A percentile compares a stretch with the other conserved stretches of the same genome.
Evolutionary conservation across 2,329 filamentous ascomycete genomes (phyloP).

Genomic region (Penicillium sp.): DNA sequence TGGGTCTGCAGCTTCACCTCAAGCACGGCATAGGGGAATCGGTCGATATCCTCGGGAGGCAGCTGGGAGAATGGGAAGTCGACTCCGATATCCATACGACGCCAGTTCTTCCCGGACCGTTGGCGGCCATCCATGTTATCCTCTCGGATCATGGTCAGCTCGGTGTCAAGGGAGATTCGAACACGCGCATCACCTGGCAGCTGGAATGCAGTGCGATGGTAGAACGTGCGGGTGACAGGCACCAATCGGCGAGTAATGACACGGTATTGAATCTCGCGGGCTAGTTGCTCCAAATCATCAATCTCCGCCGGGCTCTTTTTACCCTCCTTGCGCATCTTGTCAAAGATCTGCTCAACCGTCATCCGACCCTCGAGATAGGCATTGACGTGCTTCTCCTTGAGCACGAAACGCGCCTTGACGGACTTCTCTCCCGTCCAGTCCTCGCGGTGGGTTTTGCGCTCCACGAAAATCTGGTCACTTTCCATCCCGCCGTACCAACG

Average conservation of each 20-base stretch:
- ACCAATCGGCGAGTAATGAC: slow-evolving; percentile 80
- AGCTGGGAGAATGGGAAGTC: slow-evolving; percentile 92
- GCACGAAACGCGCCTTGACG: slow-evolving; percentile 90
- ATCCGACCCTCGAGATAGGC: slow-evolving; percentile 80
- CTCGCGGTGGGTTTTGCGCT: slow-evolving; percentile 96
- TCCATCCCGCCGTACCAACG: slow-evolving; percentile 98
- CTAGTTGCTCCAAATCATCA: slow-evolving; percentile 80
- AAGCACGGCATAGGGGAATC: slow-evolving; percentile 92
- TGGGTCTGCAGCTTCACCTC: slow-evolving; percentile 98
- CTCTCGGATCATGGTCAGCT: slow-evolving; percentile 90
- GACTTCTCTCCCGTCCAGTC: slow-evolving; percentile 99
- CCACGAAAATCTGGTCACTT: slow-evolving; percentile 90
- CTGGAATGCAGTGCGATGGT: slow-evolving; percentile 97
- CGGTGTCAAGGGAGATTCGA: slow-evolving; percentile 93
- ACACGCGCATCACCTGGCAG: slow-evolving; percentile 93
- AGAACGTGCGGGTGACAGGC: slow-evolving; percentile 92
- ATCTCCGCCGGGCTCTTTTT: slow-evolving; percentile 94
- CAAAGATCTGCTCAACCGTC: slow-evolving; percentile 84
- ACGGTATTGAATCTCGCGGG: slow-evolving; percentile 90
- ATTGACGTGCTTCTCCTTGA: slow-evolving; percentile 98
- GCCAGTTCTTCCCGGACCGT: slow-evolving; percentile 85
- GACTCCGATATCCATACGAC: slow-evolving; percentile 94
- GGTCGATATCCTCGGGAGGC: slow-evolving; percentile 76
- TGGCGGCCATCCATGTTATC: slow-evolving; percentile 82
- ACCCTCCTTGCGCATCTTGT: slow-evolving; percentile 91